Conservation (phyloP, 805 yeast species). For the Pichia eremophila region DNA sequence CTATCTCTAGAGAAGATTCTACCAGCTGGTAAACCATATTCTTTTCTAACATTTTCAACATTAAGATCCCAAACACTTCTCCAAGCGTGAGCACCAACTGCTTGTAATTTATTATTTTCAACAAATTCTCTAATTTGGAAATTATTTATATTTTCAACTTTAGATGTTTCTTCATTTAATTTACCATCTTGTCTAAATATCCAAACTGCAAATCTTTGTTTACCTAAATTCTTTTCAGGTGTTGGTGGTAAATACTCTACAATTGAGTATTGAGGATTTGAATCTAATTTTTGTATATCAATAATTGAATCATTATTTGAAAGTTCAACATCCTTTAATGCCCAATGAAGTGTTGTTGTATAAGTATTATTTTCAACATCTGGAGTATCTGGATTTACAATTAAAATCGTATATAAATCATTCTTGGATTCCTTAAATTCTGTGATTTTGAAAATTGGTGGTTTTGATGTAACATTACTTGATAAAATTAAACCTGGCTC, state of each 20-base stretch:
- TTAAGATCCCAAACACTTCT: slow-evolving; percentile 76
- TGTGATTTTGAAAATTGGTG: slow-evolving; percentile 70
- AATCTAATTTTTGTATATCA: slow-evolving; percentile 32
- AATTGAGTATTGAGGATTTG: slow-evolving; percentile 33
- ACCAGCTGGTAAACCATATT: slow-evolving; percentile 68
- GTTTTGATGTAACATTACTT: slow-evolving; percentile 59
- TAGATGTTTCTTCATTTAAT: slow-evolving; percentile 13
- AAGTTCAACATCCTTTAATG: slow-evolving; percentile 57
- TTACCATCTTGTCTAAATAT: slow-evolving; percentile 62
- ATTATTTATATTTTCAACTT: slow-evolving; percentile 28
- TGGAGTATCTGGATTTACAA: slow-evolving; percentile 91
- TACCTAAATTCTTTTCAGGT: slow-evolving; percentile 81
- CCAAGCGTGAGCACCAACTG: slow-evolving; percentile 91
- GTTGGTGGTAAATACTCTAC: slow-evolving; percentile 68
- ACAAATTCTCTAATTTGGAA: slow-evolving; percentile 73
- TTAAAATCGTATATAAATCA: slow-evolving; percentile 61
- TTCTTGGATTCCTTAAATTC: slow-evolving; percentile 50
- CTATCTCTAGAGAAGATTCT: slow-evolving; percentile 64
- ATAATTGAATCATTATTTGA: slow-evolving; percentile 49
- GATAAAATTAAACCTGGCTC: slow-evolving; percentile 74
- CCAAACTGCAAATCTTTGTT: slow-evolving; percentile 83
- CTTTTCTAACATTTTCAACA: slow-evolving; percentile 55
- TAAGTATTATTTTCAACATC: slow-evolving; percentile 60
- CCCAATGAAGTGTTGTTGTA: slow-evolving; percentile 69
- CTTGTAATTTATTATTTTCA: slow-evolving; percentile 41